phyloP scores from a whole-genome alignment of 805 yeast species.

The Candida hungchunana region DNA sequence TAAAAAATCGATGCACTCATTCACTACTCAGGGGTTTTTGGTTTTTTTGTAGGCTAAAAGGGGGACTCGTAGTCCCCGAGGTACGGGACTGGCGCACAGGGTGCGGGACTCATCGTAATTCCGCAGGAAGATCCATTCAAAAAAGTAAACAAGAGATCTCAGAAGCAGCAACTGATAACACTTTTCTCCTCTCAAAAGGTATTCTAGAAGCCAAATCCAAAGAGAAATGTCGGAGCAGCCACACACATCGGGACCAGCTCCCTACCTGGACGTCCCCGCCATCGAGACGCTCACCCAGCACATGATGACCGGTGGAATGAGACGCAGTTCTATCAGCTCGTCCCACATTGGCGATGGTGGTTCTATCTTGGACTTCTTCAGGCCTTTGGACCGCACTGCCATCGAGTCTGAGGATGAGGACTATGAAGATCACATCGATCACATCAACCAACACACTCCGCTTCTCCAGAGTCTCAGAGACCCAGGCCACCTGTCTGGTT shows the following conservation, averaged over 20 bases:
- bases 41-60: too few relatives aligned
- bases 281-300: constrained; percentile 22
- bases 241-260: constrained; percentile 23
- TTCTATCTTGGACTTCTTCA: constrained; percentile 25
- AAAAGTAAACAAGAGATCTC: too few relatives aligned
- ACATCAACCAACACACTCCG: constrained; percentile 21
- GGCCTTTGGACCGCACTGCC: constrained; percentile 12
- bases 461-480: constrained; percentile 20
- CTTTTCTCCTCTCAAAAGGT: too few relatives aligned
- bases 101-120: too few relatives aligned
- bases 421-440: constrained; percentile 9
- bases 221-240: constrained; percentile 20
- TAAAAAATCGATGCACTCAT: background rate
- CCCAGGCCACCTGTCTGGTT: constrained; percentile 12
- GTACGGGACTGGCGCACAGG: too few relatives aligned
- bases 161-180: too few relatives aligned
- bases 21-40: too few relatives aligned
- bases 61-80: too few relatives aligned
- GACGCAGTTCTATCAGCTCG: constrained; percentile 21
- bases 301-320: constrained; percentile 16
- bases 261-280: constrained; percentile 24
- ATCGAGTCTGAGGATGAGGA: constrained; percentile 13
- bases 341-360: constrained; percentile 18
- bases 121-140: too few relatives aligned
- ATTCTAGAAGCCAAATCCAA: too few relatives aligned